A percentile compares a stretch with the other conserved stretches of the same genome.
These are phyloP conservation scores for Letharia columbiana DNA, from an alignment of 495 filamentous ascomycete genomes.

Conservation along the genomic window DNA sequence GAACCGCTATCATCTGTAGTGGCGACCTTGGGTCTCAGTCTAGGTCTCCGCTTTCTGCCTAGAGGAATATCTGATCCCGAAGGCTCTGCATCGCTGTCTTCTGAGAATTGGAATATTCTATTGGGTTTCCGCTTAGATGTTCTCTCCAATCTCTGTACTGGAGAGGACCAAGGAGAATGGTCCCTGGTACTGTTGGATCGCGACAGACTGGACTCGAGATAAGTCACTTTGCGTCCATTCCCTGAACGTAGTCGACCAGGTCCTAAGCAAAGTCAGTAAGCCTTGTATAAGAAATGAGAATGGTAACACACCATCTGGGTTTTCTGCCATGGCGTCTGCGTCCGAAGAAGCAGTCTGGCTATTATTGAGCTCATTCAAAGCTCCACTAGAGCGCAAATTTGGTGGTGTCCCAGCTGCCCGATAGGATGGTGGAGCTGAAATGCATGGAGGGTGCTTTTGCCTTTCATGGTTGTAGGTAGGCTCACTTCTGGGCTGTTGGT, in stretches of 20 bases:
- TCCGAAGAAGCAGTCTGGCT: neutral
- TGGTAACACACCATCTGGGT: neutral
- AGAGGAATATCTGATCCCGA: neutral
- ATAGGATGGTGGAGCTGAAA: neutral
- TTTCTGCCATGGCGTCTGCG: neutral
- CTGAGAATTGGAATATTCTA: neutral
- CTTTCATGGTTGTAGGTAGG: neutral
- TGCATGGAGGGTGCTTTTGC: neutral
- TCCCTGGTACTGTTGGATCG: neutral
- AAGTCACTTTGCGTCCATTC: neutral
- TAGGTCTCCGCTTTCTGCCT: neutral
- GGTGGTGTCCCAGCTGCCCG: neutral
- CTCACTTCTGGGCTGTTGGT: neutral
- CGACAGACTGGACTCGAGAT: neutral
- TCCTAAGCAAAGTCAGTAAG: neutral
- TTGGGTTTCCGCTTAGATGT: neutral
- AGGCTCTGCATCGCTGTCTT: neutral
- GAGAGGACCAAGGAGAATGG: neutral
- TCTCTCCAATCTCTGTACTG: neutral
- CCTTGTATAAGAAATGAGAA: neutral
- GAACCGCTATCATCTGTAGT: neutral
- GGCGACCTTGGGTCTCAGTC: neutral
- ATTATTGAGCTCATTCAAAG: neutral
- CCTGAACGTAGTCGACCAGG: neutral
- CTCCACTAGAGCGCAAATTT: neutral